Percentiles rank a stretch among this genome's conserved stretches.
These are phyloP conservation scores for Nemania sp. DNA, from an alignment of 2,329 filamentous ascomycete genomes.

Conservation along the genomic window DNA sequence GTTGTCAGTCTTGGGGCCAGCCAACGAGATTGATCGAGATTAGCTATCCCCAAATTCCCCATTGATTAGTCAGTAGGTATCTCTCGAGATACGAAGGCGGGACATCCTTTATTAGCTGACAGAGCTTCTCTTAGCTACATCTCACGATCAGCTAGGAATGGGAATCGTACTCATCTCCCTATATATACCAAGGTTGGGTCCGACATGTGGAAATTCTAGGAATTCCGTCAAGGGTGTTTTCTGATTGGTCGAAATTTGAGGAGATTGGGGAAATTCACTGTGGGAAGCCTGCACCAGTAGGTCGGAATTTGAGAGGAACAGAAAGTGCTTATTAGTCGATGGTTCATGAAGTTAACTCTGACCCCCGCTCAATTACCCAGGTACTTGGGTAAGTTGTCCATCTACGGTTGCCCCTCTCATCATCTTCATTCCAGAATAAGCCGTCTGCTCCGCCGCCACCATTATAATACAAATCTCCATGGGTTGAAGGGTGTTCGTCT, in stretches of 20 bases:
- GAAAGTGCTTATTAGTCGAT: conserved; percentile 14
- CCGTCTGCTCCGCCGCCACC: conserved; percentile 21
- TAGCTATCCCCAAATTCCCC: conserved; percentile 18
- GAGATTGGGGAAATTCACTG: neutral
- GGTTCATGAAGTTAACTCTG: conserved; percentile 18
- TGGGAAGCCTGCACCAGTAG: conserved; percentile 14
- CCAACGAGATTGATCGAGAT: conserved; percentile 23
- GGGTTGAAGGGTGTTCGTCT: conserved; percentile 16
- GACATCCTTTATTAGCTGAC: conserved; percentile 13
- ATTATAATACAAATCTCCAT: neutral
- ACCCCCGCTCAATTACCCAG: conserved; percentile 14
- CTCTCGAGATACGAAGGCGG: conserved; percentile 8
- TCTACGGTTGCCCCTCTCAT: neutral
- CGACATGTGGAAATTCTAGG: conserved; percentile 29
- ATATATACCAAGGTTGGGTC: neutral
- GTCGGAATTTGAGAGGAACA: conserved; percentile 16
- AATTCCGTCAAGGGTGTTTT: conserved; percentile 32
- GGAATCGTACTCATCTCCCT: neutral
- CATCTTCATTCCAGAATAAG: conserved; percentile 19
- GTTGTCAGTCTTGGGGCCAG: conserved; percentile 51
- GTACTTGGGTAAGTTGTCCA: neutral
- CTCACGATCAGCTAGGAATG: conserved; percentile 1
- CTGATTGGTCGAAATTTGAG: conserved; percentile 43
- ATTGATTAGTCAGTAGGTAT: conserved; percentile 10
- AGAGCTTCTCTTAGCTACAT: neutral